Percentiles rank a stretch among this genome's conserved stretches.
These are phyloP conservation scores for Pleurotus cornucopiae DNA, from an alignment of 768 basidiomycete species.

Conservation along the genomic window DNA sequence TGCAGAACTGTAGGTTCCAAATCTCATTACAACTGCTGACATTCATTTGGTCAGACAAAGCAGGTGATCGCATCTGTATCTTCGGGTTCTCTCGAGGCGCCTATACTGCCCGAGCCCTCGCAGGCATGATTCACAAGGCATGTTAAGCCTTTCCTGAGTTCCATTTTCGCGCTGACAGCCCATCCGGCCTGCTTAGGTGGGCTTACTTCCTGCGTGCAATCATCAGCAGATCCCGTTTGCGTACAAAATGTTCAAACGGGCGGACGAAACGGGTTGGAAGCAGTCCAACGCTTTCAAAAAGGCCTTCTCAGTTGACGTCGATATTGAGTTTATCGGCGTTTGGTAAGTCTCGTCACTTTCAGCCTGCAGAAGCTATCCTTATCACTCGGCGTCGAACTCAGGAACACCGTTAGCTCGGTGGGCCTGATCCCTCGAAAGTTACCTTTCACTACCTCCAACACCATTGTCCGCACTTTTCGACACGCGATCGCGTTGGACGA, in stretches of 20 bases:
- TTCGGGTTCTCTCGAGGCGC: conserved; percentile 70
- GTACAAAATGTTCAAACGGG: conserved; percentile 55
- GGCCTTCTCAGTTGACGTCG: conserved; percentile 47
- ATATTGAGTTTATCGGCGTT: conserved; percentile 59
- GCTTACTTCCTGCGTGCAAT: conserved; percentile 42
- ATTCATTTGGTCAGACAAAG: conserved; percentile 28
- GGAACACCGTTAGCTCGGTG: conserved; percentile 56
- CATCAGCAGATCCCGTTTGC: conserved; percentile 59
- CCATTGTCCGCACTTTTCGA: conserved; percentile 42
- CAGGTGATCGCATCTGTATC: conserved; percentile 58
- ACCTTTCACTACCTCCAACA: conserved; percentile 19
- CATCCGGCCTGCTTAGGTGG: conserved; percentile 17
- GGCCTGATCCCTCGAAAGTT: conserved; percentile 38
- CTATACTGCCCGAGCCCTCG: conserved; percentile 54
- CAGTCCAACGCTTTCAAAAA: conserved; percentile 52
- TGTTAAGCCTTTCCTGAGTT: background rate
- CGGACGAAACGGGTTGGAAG: conserved; percentile 43
- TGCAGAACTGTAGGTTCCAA: conserved; percentile 56
- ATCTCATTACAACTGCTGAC: conserved; percentile 32
- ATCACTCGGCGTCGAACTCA: conserved; percentile 12
- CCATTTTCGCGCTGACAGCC: too few species aligned
- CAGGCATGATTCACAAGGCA: conserved; percentile 49
- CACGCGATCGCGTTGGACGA: conserved; percentile 57
- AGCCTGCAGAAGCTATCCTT: background rate
- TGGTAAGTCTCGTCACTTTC: conserved; percentile 30